Conservation (phyloP, 352 stramenopile genomes). For the Phytophthora idaei region DNA sequence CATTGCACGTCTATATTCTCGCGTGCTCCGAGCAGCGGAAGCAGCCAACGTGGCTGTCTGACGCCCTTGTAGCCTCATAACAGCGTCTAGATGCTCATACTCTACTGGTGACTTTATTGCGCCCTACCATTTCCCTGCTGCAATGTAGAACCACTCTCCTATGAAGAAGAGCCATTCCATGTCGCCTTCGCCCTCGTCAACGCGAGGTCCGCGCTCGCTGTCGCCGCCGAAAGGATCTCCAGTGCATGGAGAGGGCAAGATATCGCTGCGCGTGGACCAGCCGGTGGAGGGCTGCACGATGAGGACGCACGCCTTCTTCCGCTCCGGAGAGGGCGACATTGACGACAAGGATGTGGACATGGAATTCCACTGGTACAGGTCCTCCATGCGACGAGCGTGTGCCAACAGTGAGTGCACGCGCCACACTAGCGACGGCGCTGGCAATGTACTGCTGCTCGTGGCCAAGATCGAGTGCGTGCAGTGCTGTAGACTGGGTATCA, state of each 20-base stretch:
- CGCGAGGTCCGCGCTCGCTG: slow-evolving; percentile 27
- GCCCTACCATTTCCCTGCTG: slow-evolving; percentile 15
- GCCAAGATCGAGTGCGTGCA: slow-evolving; percentile 77
- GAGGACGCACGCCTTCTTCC: slow-evolving; percentile 83
- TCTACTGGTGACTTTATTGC: background rate
- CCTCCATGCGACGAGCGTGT: slow-evolving; percentile 57
- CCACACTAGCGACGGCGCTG: slow-evolving; percentile 51
- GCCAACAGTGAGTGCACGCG: slow-evolving; percentile 66
- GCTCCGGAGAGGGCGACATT: slow-evolving; percentile 68
- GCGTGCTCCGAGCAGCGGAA: slow-evolving; percentile 13
- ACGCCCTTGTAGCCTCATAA: slow-evolving; percentile 1
- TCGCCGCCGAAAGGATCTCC: slow-evolving; percentile 65
- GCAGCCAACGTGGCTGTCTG: slow-evolving; percentile 22
- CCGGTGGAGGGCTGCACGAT: slow-evolving; percentile 71
- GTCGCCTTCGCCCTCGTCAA: slow-evolving; percentile 32
- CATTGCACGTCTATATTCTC: slow-evolving; percentile 16
- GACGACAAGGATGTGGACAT: slow-evolving; percentile 75
- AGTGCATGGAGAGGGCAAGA: slow-evolving; percentile 66
- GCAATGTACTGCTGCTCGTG: slow-evolving; percentile 73
- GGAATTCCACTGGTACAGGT: slow-evolving; percentile 75
- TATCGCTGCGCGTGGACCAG: slow-evolving; percentile 79
- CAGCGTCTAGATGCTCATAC: slow-evolving; percentile 20
- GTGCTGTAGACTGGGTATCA: slow-evolving; percentile 68
- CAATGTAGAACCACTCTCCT: slow-evolving; percentile 23
- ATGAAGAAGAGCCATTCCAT: slow-evolving; percentile 42